Conservation (phyloP, 2,329 filamentous ascomycete species). For the Botrytis aclada region DNA sequence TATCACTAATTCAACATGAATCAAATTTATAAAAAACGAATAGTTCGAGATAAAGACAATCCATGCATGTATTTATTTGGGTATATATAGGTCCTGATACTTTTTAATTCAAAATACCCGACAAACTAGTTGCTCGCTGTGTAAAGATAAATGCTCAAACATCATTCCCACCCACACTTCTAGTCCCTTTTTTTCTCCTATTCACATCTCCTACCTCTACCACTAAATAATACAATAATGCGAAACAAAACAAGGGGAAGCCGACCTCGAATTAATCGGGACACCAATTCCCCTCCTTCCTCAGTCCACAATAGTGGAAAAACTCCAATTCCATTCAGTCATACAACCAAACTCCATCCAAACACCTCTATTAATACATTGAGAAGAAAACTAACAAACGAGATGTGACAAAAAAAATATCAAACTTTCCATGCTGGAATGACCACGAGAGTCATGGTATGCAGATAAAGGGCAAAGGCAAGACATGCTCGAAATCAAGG, state of each 20-base stretch:
- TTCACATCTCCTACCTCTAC: neutral
- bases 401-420: neutral
- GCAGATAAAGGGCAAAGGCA: too few relatives aligned
- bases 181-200: neutral
- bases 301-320: neutral
- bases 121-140: neutral
- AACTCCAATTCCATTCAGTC: neutral
- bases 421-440: neutral
- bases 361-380: neutral
- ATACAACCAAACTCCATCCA: constrained; percentile 4
- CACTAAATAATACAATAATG: constrained; percentile 10
- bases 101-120: neutral
- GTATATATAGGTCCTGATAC: neutral
- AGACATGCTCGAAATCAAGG: neutral
- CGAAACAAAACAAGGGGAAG: neutral
- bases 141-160: neutral
- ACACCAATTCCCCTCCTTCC: neutral
- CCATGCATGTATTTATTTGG: neutral
- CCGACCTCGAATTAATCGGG: neutral
- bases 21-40: neutral
- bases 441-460: neutral
- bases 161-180: neutral
- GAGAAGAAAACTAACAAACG: neutral
- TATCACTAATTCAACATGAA: neutral
- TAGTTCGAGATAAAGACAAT: neutral